Conservation (phyloP, 2,329 filamentous ascomycete species). For the Neonectria punicea region DNA sequence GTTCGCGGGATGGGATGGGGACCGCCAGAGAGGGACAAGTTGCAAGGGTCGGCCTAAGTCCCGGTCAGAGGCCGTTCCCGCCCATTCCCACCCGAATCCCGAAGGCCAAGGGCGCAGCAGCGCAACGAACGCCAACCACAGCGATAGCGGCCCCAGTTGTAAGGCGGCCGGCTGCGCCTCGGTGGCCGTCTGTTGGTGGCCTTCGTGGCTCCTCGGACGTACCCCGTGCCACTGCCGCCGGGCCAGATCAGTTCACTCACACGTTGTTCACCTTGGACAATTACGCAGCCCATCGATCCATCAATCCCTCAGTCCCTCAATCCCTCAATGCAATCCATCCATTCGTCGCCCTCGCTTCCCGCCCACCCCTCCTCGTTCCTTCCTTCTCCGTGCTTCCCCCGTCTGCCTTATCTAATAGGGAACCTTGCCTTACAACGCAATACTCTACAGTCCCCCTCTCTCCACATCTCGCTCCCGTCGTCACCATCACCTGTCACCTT, state of each 20-base stretch:
- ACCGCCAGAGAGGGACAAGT: background rate
- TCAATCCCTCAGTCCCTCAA: constrained; percentile 9
- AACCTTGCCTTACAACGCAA: background rate
- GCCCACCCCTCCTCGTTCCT: constrained; percentile 24
- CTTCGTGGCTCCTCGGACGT: constrained; percentile 10
- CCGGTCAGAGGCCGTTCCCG: background rate
- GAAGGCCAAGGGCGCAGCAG: constrained; percentile 11
- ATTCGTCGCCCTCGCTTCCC: constrained; percentile 17
- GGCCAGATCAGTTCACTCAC: constrained; percentile 31
- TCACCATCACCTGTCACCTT: background rate
- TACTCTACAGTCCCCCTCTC: background rate
- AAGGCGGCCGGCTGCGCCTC: constrained; percentile 12
- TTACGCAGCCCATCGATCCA: constrained; percentile 29
- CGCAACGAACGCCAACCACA: constrained; percentile 1
- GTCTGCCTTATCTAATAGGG: background rate
- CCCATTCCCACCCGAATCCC: constrained; percentile 3
- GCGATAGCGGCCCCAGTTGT: constrained; percentile 26
- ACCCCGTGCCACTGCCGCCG: constrained; percentile 21
- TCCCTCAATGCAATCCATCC: constrained; percentile 17
- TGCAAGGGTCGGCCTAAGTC: background rate
- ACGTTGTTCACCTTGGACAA: constrained; percentile 30
- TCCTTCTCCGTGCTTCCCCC: constrained; percentile 24
- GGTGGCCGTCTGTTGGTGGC: constrained; percentile 1
- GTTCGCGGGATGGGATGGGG: constrained; percentile 9
- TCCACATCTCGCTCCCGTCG: constrained; percentile 14